Base-by-base conservation (phyloP, 2,329 filamentous ascomycete genomes). In the Cladosporium sphaerospermum region DNA sequence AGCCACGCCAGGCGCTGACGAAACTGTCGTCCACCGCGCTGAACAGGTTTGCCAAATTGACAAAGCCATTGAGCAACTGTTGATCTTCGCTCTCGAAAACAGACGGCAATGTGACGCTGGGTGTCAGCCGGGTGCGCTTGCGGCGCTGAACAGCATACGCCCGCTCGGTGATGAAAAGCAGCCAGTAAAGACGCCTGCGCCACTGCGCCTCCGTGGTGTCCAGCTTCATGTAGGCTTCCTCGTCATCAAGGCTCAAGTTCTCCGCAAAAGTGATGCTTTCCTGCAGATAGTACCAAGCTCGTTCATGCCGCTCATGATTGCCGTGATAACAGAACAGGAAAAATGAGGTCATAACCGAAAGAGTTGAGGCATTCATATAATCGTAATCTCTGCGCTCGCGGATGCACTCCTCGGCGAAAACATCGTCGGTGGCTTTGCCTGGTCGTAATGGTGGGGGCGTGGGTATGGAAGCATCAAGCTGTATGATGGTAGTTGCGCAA, bases 271-370 rank as follows among this genome's bases (percentile, higher is more conserved):
- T 67, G 42, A 69, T 67, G 51, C 61, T 61, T 54, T 69, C 67
- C 46, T 68, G 65, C 45, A 69, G 47, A 37, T 66, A 69, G 51
- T 66, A 62, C 66, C 67, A 69, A 3, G 67, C 67, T 46, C 63
- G 63, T 18, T 59, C 54, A 43, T 65, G 61, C 34, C 59, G 58
- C 51, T 68, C 66, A 33, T 65, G 61, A 44, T 69, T 69, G 14
- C 66, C 67, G 41, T 68, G 65, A 45, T 66, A 69, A 16, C 61
- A 61, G 58, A 68, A 69, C 2, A 69, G 54, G 52, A 69, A 68
- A 57, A 68, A 69, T 9, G 65, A 67, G 36, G 64, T 67, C 62
- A 69, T 63, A 40, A 68, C 61, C 23, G 62, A 63, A 31, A 66
- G 50, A 2, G 63, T 61, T 3, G 64, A 61, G 9, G 61, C 46